Percentiles rank a stretch among this genome's conserved stretches.
Evolutionary conservation across 371 early-diverging fungal species (phyloP).

Genomic region (Haplosporangium sp.): DNA sequence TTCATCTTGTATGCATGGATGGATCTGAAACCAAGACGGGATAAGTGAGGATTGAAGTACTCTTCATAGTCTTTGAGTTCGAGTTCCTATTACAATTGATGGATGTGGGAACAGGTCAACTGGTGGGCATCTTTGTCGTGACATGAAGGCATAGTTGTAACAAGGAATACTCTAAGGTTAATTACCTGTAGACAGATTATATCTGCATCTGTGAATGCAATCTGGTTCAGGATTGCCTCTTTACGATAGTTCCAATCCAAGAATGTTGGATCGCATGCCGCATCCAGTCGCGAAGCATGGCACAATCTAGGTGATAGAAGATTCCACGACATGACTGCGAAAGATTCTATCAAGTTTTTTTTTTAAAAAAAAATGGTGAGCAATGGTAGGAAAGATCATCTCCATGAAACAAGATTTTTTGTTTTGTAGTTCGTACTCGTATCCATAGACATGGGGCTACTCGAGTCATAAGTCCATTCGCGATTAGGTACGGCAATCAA

Average conservation of each 20-base stretch:
- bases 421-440: slow-evolving; percentile 28
- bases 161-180: background rate
- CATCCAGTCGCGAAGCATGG: slow-evolving; percentile 41
- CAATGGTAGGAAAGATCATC: too few relatives aligned
- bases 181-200: slow-evolving; percentile 51
- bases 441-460: slow-evolving; percentile 44
- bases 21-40: slow-evolving; percentile 52
- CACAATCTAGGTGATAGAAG: slow-evolving; percentile 50
- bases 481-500: slow-evolving; percentile 49
- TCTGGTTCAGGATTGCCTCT: slow-evolving; percentile 46
- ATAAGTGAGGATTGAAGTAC: slow-evolving; percentile 41
- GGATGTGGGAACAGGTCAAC: background rate
- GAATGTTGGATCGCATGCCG: slow-evolving; percentile 31
- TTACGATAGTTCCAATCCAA: slow-evolving; percentile 56
- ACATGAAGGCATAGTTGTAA: background rate
- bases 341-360: slow-evolving; percentile 53
- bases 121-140: background rate
- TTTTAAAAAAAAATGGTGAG: too few relatives aligned
- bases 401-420: background rate
- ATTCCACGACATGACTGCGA: slow-evolving; percentile 57
- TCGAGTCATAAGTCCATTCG: slow-evolving; percentile 50
- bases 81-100: slow-evolving; percentile 28
- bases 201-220: slow-evolving; percentile 49
- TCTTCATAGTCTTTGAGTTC: slow-evolving; percentile 51
- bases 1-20: slow-evolving; percentile 55